Conservation (phyloP, 352 stramenopile genomes). For the Phytophthora agathidicida region DNA sequence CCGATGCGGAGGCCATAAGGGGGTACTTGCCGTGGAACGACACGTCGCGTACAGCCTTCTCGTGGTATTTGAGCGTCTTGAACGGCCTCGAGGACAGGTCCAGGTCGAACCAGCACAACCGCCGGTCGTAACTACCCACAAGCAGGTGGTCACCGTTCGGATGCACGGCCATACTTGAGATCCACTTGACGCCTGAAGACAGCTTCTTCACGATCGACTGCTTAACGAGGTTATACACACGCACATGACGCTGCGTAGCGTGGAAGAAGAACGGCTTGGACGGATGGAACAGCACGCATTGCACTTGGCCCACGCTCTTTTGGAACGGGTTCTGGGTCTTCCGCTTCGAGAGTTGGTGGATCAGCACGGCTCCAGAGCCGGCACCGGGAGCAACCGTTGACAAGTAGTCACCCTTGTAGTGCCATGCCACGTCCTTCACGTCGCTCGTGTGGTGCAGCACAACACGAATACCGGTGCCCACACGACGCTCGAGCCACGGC, state of each 20-base stretch:
- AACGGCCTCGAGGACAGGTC: constrained; percentile 97
- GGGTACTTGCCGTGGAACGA: constrained; percentile 96
- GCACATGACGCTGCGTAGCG: constrained; percentile 97
- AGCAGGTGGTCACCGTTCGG: constrained; percentile 99
- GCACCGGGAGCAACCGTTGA: constrained; percentile 93
- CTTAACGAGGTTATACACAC: constrained; percentile 99
- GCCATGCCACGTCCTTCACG: constrained; percentile 96
- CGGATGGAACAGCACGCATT: constrained; percentile 98
- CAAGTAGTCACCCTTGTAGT: constrained; percentile 99
- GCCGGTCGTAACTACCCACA: constrained; percentile 97
- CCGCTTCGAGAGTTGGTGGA: constrained; percentile 98
- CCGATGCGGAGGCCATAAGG: constrained; percentile 98
- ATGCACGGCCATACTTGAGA: constrained; percentile 98
- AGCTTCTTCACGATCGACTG: constrained; percentile 98
- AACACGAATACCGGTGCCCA: constrained; percentile 82
- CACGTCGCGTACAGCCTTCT: constrained; percentile 95
- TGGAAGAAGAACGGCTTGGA: constrained; percentile 99
- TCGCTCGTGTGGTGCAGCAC: constrained; percentile 90
- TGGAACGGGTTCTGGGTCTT: constrained; percentile 97
- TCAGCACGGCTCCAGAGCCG: constrained; percentile 92
- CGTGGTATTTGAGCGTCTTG: constrained; percentile 99
- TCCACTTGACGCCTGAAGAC: constrained; percentile 98
- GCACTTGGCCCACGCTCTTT: constrained; percentile 94
- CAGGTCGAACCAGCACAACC: constrained; percentile 99
- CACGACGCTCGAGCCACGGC: constrained; percentile 78